A percentile compares a stretch with the other conserved stretches of the same genome.
phyloP scores from a whole-genome alignment of 2,329 filamentous ascomycete species.

The Podosphaera xanthii region DNA sequence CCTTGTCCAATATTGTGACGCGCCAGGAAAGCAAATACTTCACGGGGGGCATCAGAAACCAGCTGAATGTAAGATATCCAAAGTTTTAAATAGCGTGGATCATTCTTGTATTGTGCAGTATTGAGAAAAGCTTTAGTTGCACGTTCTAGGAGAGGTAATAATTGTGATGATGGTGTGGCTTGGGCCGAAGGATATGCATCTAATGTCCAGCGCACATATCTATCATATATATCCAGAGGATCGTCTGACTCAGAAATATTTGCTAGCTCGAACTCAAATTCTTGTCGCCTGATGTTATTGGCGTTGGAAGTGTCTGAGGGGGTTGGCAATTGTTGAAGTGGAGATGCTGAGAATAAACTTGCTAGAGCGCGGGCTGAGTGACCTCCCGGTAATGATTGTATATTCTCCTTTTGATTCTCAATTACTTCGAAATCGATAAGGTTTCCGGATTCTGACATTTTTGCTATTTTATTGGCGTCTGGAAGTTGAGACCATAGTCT shows the following conservation, averaged over 20 bases:
- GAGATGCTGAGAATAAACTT: slow-evolving; percentile 50
- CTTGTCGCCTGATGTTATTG: slow-evolving; percentile 56
- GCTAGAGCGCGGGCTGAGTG: slow-evolving; percentile 77
- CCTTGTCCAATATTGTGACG: slow-evolving; percentile 71
- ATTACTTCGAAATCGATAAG: slow-evolving; percentile 71
- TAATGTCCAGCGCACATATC: slow-evolving; percentile 91
- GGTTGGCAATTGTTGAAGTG: slow-evolving; percentile 31
- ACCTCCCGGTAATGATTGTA: slow-evolving; percentile 72
- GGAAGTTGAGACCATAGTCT: not conserved
- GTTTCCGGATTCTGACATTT: slow-evolving; percentile 27
- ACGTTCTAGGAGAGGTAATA: slow-evolving; percentile 72
- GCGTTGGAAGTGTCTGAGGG: slow-evolving; percentile 52
- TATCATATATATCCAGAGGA: slow-evolving; percentile 82
- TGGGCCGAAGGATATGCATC: slow-evolving; percentile 89
- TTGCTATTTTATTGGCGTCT: slow-evolving; percentile 3
- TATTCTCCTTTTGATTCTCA: slow-evolving; percentile 94
- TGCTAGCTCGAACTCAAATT: slow-evolving; percentile 67
- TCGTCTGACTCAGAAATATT: slow-evolving; percentile 74
- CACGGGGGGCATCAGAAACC: slow-evolving; percentile 80
- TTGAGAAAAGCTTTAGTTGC: slow-evolving; percentile 76
- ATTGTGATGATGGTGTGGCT: slow-evolving; percentile 73
- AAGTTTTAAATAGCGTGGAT: slow-evolving; percentile 75
- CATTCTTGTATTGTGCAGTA: slow-evolving; percentile 79
- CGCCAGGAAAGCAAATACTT: slow-evolving; percentile 78
- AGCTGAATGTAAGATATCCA: slow-evolving; percentile 89